A percentile compares a stretch with the other conserved stretches of the same genome.
Conservation (phyloP, 371 early-diverging fungal genomes). For the Mucor saturninus region DNA sequence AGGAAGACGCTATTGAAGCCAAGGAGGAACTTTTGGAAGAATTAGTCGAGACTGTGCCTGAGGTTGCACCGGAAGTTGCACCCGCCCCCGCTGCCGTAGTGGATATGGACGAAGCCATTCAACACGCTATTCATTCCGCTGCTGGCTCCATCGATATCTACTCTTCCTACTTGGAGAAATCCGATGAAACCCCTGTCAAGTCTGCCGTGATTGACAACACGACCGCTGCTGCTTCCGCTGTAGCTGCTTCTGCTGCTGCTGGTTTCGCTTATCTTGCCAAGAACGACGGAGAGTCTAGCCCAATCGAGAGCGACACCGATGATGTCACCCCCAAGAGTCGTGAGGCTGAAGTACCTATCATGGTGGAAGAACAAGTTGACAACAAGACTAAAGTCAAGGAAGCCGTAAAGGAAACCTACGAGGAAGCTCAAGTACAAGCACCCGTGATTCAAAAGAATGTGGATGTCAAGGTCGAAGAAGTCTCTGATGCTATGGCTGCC, state of each 20-base stretch:
- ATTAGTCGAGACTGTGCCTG: conserved; percentile 10
- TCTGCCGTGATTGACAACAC: conserved; percentile 8
- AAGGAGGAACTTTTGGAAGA: conserved; percentile 21
- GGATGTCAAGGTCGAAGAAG: neutral
- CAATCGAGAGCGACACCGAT: neutral
- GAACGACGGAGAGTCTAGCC: conserved; percentile 1
- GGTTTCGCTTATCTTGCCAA: conserved; percentile 18
- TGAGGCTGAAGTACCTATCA: neutral
- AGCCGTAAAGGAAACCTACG: neutral
- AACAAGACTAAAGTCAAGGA: too few relatives aligned
- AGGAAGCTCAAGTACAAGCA: conserved; percentile 19
- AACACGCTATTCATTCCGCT: conserved; percentile 22
- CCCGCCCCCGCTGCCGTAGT: neutral
- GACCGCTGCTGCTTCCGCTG: conserved; percentile 9
- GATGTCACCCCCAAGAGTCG: conserved; percentile 4
- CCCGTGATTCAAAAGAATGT: conserved; percentile 9
- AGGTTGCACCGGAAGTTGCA: conserved; percentile 17
- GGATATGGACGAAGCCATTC: conserved; percentile 21
- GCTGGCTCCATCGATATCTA: conserved; percentile 26
- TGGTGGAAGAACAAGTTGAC: too few relatives aligned
- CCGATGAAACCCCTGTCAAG: conserved; percentile 1
- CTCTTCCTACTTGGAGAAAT: conserved; percentile 7
- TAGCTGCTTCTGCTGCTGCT: conserved; percentile 13
- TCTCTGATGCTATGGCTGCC: neutral
- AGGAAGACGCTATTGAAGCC: conserved; percentile 33